phyloP scores from a whole-genome alignment of 495 filamentous ascomycete genomes.

The Neurospora tetrasperma region DNA sequence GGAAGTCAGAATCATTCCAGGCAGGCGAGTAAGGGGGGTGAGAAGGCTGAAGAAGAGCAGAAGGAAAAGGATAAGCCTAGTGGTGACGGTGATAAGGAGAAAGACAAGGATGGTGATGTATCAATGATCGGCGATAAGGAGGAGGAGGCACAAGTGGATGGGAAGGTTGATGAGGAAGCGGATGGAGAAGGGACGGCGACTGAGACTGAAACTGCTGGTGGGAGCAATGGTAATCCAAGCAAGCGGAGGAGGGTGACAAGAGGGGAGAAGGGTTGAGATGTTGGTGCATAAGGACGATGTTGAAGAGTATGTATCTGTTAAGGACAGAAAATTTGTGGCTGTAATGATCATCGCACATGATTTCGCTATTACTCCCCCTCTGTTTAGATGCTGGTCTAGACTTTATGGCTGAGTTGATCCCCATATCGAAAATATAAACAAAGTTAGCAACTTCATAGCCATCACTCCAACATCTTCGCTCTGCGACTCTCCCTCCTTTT shows the following conservation, averaged over 20 bases:
- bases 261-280: not conserved
- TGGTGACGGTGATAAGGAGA: not conserved
- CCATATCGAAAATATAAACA: not conserved
- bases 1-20: not conserved
- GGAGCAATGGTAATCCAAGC: not conserved
- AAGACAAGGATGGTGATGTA: constrained; percentile 3
- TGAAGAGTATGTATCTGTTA: not conserved
- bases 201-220: constrained; percentile 8
- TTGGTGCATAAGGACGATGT: not conserved
- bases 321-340: not conserved
- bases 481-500: not conserved
- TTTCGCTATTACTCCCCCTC: not conserved
- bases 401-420: not conserved
- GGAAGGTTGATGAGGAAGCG: not conserved
- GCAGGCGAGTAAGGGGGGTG: not conserved
- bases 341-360: not conserved
- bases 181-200: constrained; percentile 9
- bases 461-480: not conserved
- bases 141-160: constrained; percentile 7
- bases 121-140: not conserved
- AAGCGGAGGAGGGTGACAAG: constrained; percentile 9
- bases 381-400: not conserved
- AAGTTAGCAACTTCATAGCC: not conserved
- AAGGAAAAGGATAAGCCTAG: not conserved
- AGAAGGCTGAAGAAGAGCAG: not conserved